Conservation (phyloP, 2,329 filamentous ascomycete species). For the Coniochaeta hoffmannii region DNA sequence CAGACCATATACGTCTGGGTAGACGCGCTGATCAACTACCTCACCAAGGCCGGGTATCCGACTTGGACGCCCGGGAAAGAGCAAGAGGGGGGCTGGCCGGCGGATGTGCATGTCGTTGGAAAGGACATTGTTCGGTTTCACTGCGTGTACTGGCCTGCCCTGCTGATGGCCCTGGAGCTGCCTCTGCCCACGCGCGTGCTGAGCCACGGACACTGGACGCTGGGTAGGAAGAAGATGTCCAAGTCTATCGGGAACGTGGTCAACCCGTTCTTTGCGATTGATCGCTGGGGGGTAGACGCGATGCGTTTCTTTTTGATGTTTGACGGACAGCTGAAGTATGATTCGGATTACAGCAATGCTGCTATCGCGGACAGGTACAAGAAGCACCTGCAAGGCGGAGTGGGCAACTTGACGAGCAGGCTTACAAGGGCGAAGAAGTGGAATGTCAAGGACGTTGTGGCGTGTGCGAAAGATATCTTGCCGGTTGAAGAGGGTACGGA, state of each 20-base stretch:
- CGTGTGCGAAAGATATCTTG: background rate
- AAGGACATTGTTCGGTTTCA: constrained; percentile 98
- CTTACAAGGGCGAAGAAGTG: constrained; percentile 63
- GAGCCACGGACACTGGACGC: constrained; percentile 92
- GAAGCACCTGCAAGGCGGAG: constrained; percentile 65
- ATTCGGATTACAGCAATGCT: constrained; percentile 79
- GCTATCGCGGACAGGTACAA: constrained; percentile 70
- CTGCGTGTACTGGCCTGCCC: constrained; percentile 95
- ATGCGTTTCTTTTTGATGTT: constrained; percentile 85
- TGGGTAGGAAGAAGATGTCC: constrained; percentile 89
- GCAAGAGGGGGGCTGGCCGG: constrained; percentile 68
- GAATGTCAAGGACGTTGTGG: constrained; percentile 50
- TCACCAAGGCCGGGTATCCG: constrained; percentile 82
- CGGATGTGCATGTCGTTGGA: constrained; percentile 84
- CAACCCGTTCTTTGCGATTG: constrained; percentile 84
- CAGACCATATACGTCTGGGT: constrained; percentile 99
- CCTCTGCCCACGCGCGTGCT: constrained; percentile 73
- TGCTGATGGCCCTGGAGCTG: constrained; percentile 81
- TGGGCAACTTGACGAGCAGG: constrained; percentile 75
- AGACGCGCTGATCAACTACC: constrained; percentile 90
- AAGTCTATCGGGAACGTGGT: constrained; percentile 94
- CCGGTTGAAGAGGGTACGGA: background rate
- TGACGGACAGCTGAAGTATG: constrained; percentile 68
- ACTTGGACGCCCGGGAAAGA: constrained; percentile 60
- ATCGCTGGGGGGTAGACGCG: constrained; percentile 79